phyloP scores from a whole-genome alignment of 1,139 yeast genomes.

The Saccharomyces hybrid region DNA sequence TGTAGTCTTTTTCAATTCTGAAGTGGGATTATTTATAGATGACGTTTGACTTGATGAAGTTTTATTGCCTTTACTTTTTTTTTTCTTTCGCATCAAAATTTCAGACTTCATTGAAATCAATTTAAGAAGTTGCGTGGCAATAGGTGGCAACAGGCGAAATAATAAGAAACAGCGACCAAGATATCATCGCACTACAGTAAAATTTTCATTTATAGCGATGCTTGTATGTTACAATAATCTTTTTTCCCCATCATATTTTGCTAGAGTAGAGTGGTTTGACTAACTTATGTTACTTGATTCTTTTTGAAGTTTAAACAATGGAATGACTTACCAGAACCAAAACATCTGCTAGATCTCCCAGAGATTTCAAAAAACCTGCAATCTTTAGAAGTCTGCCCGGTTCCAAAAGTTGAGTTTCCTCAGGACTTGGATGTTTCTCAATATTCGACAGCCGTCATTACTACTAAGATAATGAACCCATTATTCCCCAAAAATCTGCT shows the following conservation, averaged over 20 bases:
- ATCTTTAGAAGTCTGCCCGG: conserved; percentile 19
- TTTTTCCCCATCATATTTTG: not conserved
- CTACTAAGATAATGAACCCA: conserved; percentile 25
- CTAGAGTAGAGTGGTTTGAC: conserved; percentile 2
- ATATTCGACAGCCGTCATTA: conserved; percentile 16
- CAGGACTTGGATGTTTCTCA: conserved; percentile 8
- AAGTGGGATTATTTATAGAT: not conserved
- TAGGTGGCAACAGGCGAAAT: not conserved
- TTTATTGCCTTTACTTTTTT: not conserved
- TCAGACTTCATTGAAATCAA: not conserved
- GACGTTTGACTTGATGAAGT: not conserved
- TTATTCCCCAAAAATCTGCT: conserved; percentile 18
- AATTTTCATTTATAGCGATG: not conserved
- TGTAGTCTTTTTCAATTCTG: not conserved
- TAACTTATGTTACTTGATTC: conserved; percentile 6
- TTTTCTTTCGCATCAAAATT: not conserved
- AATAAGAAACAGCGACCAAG: not conserved
- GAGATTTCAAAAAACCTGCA: conserved; percentile 17
- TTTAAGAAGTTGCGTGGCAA: not conserved
- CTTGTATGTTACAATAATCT: conserved; percentile 3
- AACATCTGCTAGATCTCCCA: conserved; percentile 29
- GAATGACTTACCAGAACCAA: conserved; percentile 30
- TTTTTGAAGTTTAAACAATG: conserved; percentile 30
- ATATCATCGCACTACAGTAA: not conserved
- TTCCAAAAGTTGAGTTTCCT: conserved; percentile 22